These are phyloP conservation scores for Isochrysis galbana DNA, from an alignment of 78 protist genomes.

Conservation along the genomic window DNA sequence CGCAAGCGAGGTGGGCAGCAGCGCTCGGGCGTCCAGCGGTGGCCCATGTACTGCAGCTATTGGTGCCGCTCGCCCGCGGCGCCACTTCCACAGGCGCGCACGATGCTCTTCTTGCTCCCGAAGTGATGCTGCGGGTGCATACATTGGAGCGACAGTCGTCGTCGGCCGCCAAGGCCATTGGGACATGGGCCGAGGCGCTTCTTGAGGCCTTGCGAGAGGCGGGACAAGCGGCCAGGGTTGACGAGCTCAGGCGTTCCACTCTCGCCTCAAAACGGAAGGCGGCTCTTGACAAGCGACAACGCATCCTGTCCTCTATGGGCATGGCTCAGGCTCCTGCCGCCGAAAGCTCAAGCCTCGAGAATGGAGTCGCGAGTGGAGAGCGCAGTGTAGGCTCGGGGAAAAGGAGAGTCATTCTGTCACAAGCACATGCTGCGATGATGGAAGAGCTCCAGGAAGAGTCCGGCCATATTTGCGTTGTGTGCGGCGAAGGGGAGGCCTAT, in stretches of 20 bases:
- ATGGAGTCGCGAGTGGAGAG: conserved; percentile 40
- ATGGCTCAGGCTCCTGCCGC: neutral
- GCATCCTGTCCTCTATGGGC: conserved; percentile 58
- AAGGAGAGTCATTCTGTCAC: neutral
- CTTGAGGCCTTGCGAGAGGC: conserved; percentile 43
- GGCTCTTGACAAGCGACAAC: conserved; percentile 65
- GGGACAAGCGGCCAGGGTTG: neutral
- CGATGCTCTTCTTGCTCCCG: neutral
- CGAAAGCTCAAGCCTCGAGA: too few relatives aligned
- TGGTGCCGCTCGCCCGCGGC: conserved; percentile 58
- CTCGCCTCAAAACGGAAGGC: conserved; percentile 45
- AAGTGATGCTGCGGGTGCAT: conserved; percentile 53
- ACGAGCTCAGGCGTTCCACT: conserved; percentile 47
- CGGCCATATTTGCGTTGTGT: conserved; percentile 77
- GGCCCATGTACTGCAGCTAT: conserved; percentile 64
- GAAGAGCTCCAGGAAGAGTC: conserved; percentile 73
- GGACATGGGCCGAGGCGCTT: conserved; percentile 65
- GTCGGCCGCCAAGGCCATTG: conserved; percentile 45
- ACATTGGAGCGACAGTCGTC: conserved; percentile 56
- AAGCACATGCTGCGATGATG: neutral
- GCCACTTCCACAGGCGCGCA: conserved; percentile 59
- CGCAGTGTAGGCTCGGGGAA: conserved; percentile 55
- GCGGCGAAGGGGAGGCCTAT: conserved; percentile 71
- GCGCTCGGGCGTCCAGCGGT: conserved; percentile 62
- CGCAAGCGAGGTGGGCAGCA: conserved; percentile 46